Evolutionary conservation across 345 rosid genomes (phyloP).

Genomic region (Gossypium mustelinum): DNA sequence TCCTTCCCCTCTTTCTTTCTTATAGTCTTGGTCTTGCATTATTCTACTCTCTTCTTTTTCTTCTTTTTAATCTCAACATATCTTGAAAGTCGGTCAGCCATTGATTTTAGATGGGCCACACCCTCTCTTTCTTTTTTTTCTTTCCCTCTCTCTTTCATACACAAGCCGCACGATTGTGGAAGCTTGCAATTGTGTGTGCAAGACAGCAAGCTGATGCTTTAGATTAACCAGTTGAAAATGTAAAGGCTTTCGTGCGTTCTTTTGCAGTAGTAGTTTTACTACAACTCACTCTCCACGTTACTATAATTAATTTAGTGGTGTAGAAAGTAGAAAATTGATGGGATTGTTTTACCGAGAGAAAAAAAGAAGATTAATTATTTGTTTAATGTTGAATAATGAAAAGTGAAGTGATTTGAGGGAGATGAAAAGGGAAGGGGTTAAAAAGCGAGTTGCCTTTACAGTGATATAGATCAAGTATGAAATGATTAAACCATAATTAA

Average conservation of each 20-base stretch:
- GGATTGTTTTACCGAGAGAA: not conserved
- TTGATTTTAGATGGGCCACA: conserved; percentile 23
- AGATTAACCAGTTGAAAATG: conserved; percentile 25
- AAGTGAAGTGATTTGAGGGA: not conserved
- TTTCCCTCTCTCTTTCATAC: not conserved
- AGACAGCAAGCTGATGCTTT: conserved; percentile 17
- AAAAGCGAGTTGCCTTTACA: conserved; percentile 34
- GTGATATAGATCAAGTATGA: conserved; percentile 28
- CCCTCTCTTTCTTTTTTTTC: not conserved
- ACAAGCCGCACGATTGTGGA: conserved; percentile 16
- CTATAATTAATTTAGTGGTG: no score
- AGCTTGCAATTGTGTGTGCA: conserved; percentile 6
- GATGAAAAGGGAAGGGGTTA: not conserved
- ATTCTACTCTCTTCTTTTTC: not conserved
- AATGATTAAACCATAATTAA: conserved; percentile 56
- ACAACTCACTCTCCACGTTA: no score
- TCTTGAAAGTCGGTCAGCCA: conserved; percentile 32
- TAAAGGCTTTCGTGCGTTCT: conserved; percentile 25
- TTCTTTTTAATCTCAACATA: conserved; percentile 7
- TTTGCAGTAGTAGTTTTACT: not conserved
- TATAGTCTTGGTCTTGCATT: conserved; percentile 6
- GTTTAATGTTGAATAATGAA: no score
- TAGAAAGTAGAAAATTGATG: not conserved
- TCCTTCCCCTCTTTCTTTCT: conserved; percentile 21
- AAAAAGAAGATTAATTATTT: not conserved